phyloP scores from a whole-genome alignment of 176 grass and related monocot species.

The Ensete glaucum region DNA sequence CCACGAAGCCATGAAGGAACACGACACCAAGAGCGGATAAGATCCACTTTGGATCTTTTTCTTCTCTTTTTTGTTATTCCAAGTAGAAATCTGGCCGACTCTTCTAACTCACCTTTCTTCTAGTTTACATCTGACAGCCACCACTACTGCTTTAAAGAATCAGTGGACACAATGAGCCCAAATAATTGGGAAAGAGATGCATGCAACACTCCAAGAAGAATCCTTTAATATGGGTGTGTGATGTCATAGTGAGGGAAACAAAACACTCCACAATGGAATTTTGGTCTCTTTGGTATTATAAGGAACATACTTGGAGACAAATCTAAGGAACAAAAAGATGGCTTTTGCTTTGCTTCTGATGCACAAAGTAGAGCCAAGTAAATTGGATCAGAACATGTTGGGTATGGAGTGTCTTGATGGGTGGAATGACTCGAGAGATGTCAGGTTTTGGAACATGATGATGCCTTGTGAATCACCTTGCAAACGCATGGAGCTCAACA shows the following conservation, averaged over 20 bases:
- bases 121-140: no score
- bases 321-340: neutral
- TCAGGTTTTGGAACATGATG: conserved; percentile 2
- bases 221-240: neutral
- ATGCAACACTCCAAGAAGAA: neutral
- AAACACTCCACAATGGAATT: neutral
- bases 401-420: neutral
- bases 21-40: no score
- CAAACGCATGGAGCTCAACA: neutral
- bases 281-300: neutral
- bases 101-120: no score
- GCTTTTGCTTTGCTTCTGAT: neutral
- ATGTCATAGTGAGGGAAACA: neutral
- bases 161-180: no score
- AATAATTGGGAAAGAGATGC: neutral
- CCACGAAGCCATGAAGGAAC: no score
- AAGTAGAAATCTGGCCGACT: no score
- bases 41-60: no score
- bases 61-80: no score
- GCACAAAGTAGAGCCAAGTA: neutral
- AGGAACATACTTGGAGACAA: neutral
- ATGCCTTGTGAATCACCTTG: neutral
- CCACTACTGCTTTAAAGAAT: no score
- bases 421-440: neutral
- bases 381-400: neutral